Percentiles rank a stretch among this genome's conserved stretches.
Evolutionary conservation across 2,329 filamentous ascomycete genomes (phyloP).

Genomic region (Penicillium occitanis): DNA sequence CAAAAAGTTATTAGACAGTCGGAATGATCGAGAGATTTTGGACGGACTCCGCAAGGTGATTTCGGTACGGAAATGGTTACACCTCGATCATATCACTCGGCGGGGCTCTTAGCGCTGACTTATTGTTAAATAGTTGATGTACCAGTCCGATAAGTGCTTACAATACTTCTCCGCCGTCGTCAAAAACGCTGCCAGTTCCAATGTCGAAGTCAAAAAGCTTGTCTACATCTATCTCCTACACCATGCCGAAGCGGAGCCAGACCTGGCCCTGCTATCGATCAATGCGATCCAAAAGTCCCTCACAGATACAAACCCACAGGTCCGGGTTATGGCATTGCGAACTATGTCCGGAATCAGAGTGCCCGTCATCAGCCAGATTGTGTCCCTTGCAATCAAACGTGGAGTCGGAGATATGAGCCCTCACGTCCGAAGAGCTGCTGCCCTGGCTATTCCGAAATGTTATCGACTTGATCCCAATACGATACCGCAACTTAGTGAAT

Average conservation of each 20-base stretch:
- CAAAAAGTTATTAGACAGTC: constrained; percentile 91
- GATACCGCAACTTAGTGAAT: constrained; percentile 79
- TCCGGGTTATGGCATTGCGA: constrained; percentile 85
- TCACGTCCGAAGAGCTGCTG: constrained; percentile 86
- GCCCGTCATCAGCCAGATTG: constrained; percentile 95
- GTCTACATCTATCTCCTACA: constrained; percentile 98
- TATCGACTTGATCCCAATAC: constrained; percentile 86
- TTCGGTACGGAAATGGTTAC: constrained; percentile 57
- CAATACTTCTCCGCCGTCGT: constrained; percentile 97
- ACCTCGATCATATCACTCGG: no score
- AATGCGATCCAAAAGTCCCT: constrained; percentile 99
- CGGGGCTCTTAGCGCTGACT: neutral
- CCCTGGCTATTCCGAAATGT: constrained; percentile 92
- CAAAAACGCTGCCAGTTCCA: constrained; percentile 94
- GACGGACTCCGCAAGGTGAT: constrained; percentile 88
- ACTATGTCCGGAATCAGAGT: constrained; percentile 98
- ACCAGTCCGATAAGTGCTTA: constrained; percentile 80
- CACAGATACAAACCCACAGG: constrained; percentile 85
- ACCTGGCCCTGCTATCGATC: constrained; percentile 92
- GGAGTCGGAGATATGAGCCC: constrained; percentile 93
- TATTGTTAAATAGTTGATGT: constrained; percentile 73
- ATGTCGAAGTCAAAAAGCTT: constrained; percentile 93
- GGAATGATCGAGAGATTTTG: constrained; percentile 87
- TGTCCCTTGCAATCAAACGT: constrained; percentile 92
- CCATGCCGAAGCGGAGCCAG: constrained; percentile 93